These are phyloP conservation scores for Termitomyces bulborhizus DNA, from an alignment of 768 basidiomycete genomes.

Conservation along the genomic window DNA sequence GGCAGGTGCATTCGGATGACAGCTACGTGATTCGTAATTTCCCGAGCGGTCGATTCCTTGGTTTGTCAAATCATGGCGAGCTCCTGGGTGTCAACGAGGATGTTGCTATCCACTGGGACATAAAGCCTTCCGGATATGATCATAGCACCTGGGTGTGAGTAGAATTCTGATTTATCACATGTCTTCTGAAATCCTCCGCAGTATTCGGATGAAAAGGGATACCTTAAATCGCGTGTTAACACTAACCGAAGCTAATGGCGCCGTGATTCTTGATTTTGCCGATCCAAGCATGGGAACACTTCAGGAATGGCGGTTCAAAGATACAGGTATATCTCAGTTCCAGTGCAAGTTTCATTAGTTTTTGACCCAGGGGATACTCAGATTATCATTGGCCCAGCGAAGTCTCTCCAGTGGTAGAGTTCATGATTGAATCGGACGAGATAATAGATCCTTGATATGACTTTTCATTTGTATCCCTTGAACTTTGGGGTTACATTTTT, in stretches of 20 bases:
- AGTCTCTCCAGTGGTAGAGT: background rate
- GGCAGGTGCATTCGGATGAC: background rate
- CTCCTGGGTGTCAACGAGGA: slow-evolving; percentile 2
- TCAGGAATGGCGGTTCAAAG: slow-evolving; percentile 3
- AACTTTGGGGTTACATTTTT: background rate
- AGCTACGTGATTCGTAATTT: slow-evolving; percentile 5
- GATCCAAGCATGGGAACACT: background rate
- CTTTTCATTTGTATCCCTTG: too few species aligned
- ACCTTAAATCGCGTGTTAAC: background rate
- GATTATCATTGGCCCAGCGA: background rate
- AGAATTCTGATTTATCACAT: background rate
- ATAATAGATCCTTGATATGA: background rate
- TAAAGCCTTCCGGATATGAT: slow-evolving; percentile 4
- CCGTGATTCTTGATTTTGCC: background rate
- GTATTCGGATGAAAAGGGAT: slow-evolving; percentile 2
- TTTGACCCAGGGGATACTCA: background rate
- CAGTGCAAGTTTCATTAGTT: background rate
- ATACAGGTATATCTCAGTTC: background rate
- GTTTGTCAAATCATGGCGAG: background rate
- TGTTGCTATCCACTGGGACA: slow-evolving; percentile 5
- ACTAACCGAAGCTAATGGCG: background rate
- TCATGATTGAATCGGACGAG: background rate
- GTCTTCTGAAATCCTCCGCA: background rate
- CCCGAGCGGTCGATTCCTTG: slow-evolving; percentile 1
- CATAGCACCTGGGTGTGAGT: slow-evolving; percentile 3